These are phyloP conservation scores for Spathaspora passalidarum DNA, from an alignment of 805 yeast species.

Conservation along the genomic window DNA sequence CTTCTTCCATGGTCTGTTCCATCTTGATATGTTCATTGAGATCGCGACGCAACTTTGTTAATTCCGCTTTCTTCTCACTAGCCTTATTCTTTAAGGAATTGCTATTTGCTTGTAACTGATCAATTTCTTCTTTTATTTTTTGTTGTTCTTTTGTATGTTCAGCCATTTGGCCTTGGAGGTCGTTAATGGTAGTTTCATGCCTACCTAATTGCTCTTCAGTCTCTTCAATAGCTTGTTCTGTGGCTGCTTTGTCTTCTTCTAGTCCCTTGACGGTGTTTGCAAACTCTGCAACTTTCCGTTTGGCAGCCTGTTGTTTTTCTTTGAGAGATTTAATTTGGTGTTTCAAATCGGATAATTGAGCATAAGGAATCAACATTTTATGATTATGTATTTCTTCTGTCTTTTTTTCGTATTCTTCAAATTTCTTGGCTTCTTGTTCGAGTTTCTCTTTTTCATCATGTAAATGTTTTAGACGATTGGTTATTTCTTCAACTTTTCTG, in stretches of 20 bases:
- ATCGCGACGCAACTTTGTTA: slow-evolving; percentile 2
- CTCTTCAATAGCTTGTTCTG: background rate
- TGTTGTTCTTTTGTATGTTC: background rate
- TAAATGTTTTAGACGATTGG: slow-evolving; percentile 29
- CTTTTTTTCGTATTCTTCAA: slow-evolving; percentile 46
- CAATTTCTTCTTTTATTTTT: background rate
- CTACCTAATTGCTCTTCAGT: background rate
- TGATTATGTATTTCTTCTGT: slow-evolving; percentile 34
- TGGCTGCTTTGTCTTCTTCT: slow-evolving; percentile 4
- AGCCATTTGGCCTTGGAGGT: background rate
- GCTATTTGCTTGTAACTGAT: background rate
- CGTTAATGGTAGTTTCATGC: background rate
- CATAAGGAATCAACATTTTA: slow-evolving; percentile 41
- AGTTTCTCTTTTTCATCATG: slow-evolving; percentile 34
- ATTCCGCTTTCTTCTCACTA: slow-evolving; percentile 6
- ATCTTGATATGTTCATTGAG: slow-evolving; percentile 11
- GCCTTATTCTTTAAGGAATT: slow-evolving; percentile 5
- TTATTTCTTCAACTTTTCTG: slow-evolving; percentile 24
- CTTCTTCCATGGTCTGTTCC: slow-evolving; percentile 21
- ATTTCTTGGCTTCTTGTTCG: slow-evolving; percentile 44
- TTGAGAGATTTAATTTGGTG: slow-evolving; percentile 29
- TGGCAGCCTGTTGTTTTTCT: slow-evolving; percentile 32
- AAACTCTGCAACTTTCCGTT: slow-evolving; percentile 26
- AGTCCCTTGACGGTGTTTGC: slow-evolving; percentile 24
- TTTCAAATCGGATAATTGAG: slow-evolving; percentile 36